A percentile compares a stretch with the other conserved stretches of the same genome.
Conservation (phyloP, 2,329 filamentous ascomycete species). For the Ceratocystis diversiconidia region DNA sequence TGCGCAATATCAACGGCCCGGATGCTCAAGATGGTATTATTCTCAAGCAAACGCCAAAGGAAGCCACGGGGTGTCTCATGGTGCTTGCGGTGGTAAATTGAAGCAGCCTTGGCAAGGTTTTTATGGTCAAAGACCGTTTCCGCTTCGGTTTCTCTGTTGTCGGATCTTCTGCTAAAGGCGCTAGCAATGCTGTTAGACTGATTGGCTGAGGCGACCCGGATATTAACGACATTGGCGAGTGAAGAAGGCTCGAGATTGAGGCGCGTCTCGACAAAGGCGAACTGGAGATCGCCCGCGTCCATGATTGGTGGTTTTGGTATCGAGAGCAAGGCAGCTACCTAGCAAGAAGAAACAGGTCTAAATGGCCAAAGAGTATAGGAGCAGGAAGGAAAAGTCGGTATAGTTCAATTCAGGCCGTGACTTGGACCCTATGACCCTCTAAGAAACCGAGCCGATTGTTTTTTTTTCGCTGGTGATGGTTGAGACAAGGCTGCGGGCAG, state of each 20-base stretch:
- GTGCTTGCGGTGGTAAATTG: conserved; percentile 70
- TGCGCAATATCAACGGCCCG: conserved; percentile 63
- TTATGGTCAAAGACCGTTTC: conserved; percentile 59
- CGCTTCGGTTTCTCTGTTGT: conserved; percentile 38
- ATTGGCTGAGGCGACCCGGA: conserved; percentile 47
- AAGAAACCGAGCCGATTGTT: background rate
- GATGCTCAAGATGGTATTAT: conserved; percentile 66
- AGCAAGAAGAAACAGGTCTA: background rate
- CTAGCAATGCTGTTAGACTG: conserved; percentile 26
- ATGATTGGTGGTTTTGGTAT: conserved; percentile 30
- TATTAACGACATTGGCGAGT: conserved; percentile 53
- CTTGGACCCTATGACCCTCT: background rate
- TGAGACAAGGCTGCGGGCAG: conserved; percentile 14
- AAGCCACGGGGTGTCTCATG: conserved; percentile 69
- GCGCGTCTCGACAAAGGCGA: conserved; percentile 74
- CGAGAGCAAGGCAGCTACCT: background rate
- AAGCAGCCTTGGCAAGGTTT: conserved; percentile 62
- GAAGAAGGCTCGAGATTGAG: conserved; percentile 65
- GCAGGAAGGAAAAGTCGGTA: background rate
- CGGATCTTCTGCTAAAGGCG: conserved; percentile 20
- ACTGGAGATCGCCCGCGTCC: conserved; percentile 47
- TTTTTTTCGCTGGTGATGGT: conserved; percentile 10
- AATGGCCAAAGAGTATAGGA: background rate
- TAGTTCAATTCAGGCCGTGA: background rate
- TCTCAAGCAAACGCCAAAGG: conserved; percentile 78